Evolutionary conservation across 2,329 filamentous ascomycete species (phyloP), one percentile per base, ranked within the genome.

Genomic region (Hymenoscyphus scutula): DNA sequence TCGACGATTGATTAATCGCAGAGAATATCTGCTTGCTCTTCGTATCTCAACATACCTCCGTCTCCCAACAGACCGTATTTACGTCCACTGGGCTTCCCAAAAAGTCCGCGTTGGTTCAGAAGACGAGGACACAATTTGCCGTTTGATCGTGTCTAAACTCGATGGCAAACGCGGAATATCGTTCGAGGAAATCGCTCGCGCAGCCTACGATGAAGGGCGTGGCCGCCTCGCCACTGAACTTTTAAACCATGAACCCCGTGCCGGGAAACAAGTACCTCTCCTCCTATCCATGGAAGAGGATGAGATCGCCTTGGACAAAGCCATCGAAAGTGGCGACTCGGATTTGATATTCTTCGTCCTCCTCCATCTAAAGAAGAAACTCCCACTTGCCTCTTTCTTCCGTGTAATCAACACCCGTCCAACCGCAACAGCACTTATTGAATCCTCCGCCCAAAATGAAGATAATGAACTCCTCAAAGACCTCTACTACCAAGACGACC

Each of bases 201-300:
- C 95, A 29, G 95, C 95, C 0, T 97, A 97, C 71, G 92, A 98
- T 67, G 95, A 99, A 79, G 95, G 95, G 1, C 86, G 95, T 61
- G 85, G 88, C 1, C 87, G 90, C n/a, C 83, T 99, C 32, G 95
- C 95, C 3, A 98, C 93, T 0, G 88, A 96, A 69, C 81, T 99
- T 0, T 82, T 99, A 6, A 96, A 98, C 71, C 90, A 97, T 72
- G 95, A 99, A 73, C 92, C 94, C 10, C 87, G 95, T 62, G 94
- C 92, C 1, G 95, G 94, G n/a, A 91, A 94, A 67, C 95, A 99
- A 76, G 95, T 99, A 0, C 95, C 95, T 0, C 83, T 99, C 2
- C 84, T 99, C 1, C 81, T 99, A 51, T 92, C 85, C 74, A 97
- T 98, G 91, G 93, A 97, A 70, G 93, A 99, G 75, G 94, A 97